These are phyloP conservation scores for Miscanthus sacchariflorus DNA, from an alignment of 202 grass and related monocot genomes.

Conservation along the genomic window DNA sequence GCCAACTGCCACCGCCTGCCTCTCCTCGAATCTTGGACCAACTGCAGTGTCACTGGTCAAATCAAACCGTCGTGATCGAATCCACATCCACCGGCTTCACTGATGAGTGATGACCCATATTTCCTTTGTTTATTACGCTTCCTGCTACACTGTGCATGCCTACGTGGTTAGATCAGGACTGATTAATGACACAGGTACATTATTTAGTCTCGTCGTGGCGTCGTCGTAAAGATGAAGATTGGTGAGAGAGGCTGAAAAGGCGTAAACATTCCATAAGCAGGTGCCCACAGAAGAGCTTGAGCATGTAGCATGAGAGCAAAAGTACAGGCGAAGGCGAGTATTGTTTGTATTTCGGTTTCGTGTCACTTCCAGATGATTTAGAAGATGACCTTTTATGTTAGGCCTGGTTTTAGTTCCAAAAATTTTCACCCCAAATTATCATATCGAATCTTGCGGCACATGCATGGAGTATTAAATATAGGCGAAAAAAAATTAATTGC, in stretches of 20 bases:
- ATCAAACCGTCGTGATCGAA: not conserved
- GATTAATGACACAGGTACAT: not conserved
- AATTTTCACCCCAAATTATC: no score
- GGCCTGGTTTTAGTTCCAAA: no score
- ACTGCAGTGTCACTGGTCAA: not conserved
- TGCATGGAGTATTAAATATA: no score
- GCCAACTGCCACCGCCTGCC: not conserved
- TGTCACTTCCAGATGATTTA: not conserved
- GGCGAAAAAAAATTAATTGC: no score
- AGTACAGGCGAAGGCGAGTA: no score
- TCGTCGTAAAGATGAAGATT: no score
- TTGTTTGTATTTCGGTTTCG: not conserved
- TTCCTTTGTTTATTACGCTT: not conserved
- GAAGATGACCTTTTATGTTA: not conserved
- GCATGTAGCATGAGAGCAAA: no score
- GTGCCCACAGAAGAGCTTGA: not conserved
- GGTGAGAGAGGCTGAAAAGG: not conserved
- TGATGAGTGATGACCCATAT: no score
- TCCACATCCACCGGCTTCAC: not conserved
- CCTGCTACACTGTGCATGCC: not conserved
- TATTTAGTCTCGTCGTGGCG: no score
- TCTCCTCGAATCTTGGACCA: slow-evolving; percentile 22
- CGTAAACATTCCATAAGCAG: slow-evolving; percentile 30
- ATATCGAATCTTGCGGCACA: no score
- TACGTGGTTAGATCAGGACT: not conserved